Evolutionary conservation across 495 filamentous ascomycete genomes (phyloP).

Genomic region (Filosporella fistucella): DNA sequence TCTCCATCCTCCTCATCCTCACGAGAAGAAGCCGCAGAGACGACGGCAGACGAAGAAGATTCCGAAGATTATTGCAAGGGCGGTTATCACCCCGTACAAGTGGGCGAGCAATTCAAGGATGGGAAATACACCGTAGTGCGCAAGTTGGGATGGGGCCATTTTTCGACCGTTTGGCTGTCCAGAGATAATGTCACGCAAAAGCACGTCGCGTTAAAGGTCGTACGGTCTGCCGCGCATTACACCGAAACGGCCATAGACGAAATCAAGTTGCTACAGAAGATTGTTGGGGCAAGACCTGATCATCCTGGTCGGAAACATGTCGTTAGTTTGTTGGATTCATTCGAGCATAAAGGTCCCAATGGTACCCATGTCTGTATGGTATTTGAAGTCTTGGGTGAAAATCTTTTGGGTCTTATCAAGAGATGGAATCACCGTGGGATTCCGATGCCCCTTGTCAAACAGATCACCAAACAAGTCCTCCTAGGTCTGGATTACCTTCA

Average conservation of each 20-base stretch:
- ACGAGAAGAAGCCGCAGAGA: constrained; percentile 74
- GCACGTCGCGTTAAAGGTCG: constrained; percentile 96
- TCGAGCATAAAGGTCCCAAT: constrained; percentile 96
- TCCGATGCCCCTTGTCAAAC: constrained; percentile 91
- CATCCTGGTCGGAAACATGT: constrained; percentile 94
- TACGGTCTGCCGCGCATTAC: constrained; percentile 95
- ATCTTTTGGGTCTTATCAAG: constrained; percentile 93
- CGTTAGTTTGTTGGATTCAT: constrained; percentile 91
- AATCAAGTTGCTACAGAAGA: constrained; percentile 95
- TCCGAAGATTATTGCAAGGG: constrained; percentile 99
- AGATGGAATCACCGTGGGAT: constrained; percentile 97
- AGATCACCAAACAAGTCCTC: constrained; percentile 97
- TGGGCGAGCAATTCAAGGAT: constrained; percentile 96
- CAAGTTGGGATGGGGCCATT: constrained; percentile 98
- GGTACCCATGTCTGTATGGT: constrained; percentile 99
- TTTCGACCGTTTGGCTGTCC: constrained; percentile 97
- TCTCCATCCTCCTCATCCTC: constrained; percentile 78
- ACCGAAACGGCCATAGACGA: constrained; percentile 98
- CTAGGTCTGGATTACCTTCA: constrained; percentile 94
- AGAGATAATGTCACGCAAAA: constrained; percentile 85
- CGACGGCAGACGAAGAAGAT: constrained; percentile 96
- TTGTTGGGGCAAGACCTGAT: constrained; percentile 88
- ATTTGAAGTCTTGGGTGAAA: constrained; percentile 96
- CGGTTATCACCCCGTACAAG: constrained; percentile 89
- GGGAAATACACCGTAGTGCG: constrained; percentile 94